Percentiles rank a stretch among this genome's conserved stretches.
Conservation (phyloP, 192 early-diverging fungal species). For the Tieghemiomyces parasiticus region DNA sequence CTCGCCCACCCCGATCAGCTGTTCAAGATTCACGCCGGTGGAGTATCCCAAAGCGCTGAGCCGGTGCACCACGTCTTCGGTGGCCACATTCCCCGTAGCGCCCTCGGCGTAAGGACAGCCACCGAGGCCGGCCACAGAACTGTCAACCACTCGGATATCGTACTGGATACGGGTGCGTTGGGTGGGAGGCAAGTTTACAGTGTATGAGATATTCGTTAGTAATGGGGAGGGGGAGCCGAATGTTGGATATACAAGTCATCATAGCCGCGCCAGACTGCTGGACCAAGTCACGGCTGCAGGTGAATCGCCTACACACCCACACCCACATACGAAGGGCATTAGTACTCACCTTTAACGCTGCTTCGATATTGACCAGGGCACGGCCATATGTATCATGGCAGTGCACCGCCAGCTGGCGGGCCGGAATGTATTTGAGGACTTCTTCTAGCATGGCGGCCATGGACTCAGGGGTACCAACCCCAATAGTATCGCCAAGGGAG, state of each 20-base stretch:
- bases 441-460: conserved; percentile 54
- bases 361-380: conserved; percentile 82
- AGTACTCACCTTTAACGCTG: conserved; percentile 43
- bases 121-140: conserved; percentile 82
- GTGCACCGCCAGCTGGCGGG: conserved; percentile 71
- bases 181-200: background rate
- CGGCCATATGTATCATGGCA: conserved; percentile 98
- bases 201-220: too few species aligned
- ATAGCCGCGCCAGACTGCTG: too few species aligned
- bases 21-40: conserved; percentile 63
- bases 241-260: too few species aligned
- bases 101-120: conserved; percentile 96
- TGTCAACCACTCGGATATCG: conserved; percentile 87
- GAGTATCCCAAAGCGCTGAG: conserved; percentile 68
- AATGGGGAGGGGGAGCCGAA: too few species aligned
- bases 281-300: too few species aligned
- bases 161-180: conserved; percentile 20
- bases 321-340: too few species aligned
- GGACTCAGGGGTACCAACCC: conserved; percentile 60
- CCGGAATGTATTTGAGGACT: conserved; percentile 51
- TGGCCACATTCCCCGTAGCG: conserved; percentile 91
- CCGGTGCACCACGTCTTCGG: conserved; percentile 93
- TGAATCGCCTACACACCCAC: too few species aligned
- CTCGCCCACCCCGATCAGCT: conserved; percentile 61
- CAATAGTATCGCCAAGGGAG: conserved; percentile 91